Percentiles rank a stretch among this genome's conserved stretches.
phyloP scores from a whole-genome alignment of 768 basidiomycete species.

The Macrocybe gigantea region DNA sequence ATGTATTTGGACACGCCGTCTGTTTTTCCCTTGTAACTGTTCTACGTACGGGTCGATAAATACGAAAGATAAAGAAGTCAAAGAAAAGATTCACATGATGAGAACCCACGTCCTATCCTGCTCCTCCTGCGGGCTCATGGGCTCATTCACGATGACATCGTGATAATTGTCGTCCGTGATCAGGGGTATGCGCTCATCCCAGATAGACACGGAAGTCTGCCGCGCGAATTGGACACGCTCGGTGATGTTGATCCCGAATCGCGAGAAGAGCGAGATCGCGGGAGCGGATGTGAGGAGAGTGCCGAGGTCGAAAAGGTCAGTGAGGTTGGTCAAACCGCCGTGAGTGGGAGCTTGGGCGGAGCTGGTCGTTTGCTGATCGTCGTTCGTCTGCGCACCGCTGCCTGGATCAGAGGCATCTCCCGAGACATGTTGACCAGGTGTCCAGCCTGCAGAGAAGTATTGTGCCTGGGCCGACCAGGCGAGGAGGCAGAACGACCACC shows the following conservation, averaged over 20 bases:
- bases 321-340: no score
- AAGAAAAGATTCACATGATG: slow-evolving; percentile 51
- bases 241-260: slow-evolving; percentile 68
- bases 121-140: slow-evolving; percentile 57
- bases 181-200: slow-evolving; percentile 72
- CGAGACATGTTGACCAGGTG: slow-evolving; percentile 58
- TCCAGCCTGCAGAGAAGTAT: slow-evolving; percentile 81
- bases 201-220: slow-evolving; percentile 29
- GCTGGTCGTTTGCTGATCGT: slow-evolving; percentile 6
- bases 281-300: slow-evolving; percentile 48
- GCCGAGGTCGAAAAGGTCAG: slow-evolving; percentile 30
- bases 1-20: slow-evolving; percentile 63
- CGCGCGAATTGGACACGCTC: slow-evolving; percentile 35
- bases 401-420: slow-evolving; percentile 11
- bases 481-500: slow-evolving; percentile 27
- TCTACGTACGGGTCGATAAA: slow-evolving; percentile 23
- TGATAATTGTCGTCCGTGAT: slow-evolving; percentile 81
- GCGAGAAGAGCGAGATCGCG: slow-evolving; percentile 44
- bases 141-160: slow-evolving; percentile 67
- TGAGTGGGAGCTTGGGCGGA: slow-evolving; percentile 15
- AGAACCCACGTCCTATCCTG: slow-evolving; percentile 71
- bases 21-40: slow-evolving; percentile 51
- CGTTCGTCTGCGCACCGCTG: slow-evolving; percentile 7
- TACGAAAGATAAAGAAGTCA: not conserved
- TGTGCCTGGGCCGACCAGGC: slow-evolving; percentile 46